Conservation (phyloP, 2,329 filamentous ascomycete species). For the Penicillium sp. region DNA sequence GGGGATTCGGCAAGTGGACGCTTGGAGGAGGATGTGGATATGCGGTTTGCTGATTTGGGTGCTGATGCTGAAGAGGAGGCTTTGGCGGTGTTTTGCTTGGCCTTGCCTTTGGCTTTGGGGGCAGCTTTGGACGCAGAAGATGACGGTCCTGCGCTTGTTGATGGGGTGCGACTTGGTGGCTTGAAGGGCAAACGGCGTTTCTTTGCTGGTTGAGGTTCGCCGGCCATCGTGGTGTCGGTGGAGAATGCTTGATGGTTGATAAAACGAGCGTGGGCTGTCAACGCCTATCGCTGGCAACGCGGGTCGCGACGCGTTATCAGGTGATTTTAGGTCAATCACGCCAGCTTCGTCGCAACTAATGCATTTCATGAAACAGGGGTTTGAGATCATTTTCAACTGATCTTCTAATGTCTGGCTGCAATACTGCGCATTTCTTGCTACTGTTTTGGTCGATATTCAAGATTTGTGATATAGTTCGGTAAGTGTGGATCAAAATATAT, state of each 20-base stretch:
- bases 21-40: conserved; percentile 10
- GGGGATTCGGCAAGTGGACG: conserved; percentile 15
- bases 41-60: conserved; percentile 10
- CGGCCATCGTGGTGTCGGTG: conserved; percentile 21
- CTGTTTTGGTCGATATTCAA: background rate
- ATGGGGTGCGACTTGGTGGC: conserved; percentile 38
- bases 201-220: conserved; percentile 35
- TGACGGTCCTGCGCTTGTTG: conserved; percentile 22
- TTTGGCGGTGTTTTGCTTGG: conserved; percentile 15
- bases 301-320: conserved; percentile 21
- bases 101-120: conserved; percentile 21
- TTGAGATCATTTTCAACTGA: background rate
- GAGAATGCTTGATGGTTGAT: background rate
- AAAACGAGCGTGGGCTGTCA: background rate
- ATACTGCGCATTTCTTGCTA: no score
- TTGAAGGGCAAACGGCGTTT: conserved; percentile 45
- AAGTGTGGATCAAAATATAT: background rate
- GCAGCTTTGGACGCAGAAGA: conserved; percentile 20
- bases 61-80: conserved; percentile 8
- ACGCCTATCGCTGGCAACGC: conserved; percentile 2
- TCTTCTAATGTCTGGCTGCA: no score
- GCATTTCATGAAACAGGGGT: background rate
- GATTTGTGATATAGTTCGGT: background rate
- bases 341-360: conserved; percentile 1
- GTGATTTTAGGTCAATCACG: conserved; percentile 10